These are phyloP conservation scores for Globisporangium cederbergense DNA, from an alignment of 352 stramenopile species.

Conservation along the genomic window DNA sequence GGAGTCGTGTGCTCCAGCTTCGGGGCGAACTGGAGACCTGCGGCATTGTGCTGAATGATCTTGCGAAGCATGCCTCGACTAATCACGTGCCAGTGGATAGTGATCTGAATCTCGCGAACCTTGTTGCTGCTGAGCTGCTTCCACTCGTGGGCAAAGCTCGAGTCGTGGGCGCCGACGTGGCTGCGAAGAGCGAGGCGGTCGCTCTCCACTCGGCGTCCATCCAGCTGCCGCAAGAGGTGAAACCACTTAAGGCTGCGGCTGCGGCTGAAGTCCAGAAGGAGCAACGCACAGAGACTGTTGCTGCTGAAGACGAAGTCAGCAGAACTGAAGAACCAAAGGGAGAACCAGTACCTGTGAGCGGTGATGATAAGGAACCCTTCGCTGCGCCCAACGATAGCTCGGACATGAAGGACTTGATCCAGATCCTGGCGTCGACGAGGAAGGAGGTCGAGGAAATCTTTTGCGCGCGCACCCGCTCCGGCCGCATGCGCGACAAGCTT, in stretches of 20 bases:
- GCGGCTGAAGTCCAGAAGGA: neutral
- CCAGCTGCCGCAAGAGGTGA: slow-evolving; percentile 25
- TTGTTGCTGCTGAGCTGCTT: slow-evolving; percentile 23
- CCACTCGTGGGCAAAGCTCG: slow-evolving; percentile 22
- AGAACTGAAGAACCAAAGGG: slow-evolving; percentile 6
- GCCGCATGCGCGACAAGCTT: slow-evolving; percentile 65
- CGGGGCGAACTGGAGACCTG: slow-evolving; percentile 32
- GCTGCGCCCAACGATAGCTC: neutral
- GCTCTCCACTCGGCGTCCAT: slow-evolving; percentile 39
- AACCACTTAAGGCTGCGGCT: neutral
- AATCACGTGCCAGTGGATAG: neutral
- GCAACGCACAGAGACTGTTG: neutral
- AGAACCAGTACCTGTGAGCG: neutral
- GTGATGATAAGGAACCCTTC: slow-evolving; percentile 22
- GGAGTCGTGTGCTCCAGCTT: slow-evolving; percentile 43
- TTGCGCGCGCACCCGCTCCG: slow-evolving; percentile 48
- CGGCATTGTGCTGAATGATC: slow-evolving; percentile 31
- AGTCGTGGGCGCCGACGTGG: slow-evolving; percentile 32
- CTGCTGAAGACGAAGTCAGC: neutral
- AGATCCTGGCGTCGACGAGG: slow-evolving; percentile 54
- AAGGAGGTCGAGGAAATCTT: slow-evolving; percentile 38
- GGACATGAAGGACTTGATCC: slow-evolving; percentile 56
- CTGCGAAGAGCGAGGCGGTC: slow-evolving; percentile 31
- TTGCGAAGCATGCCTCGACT: slow-evolving; percentile 25
- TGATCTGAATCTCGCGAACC: neutral